phyloP scores from a whole-genome alignment of 768 basidiomycete species.

The Omphalotus guepiniiformis region DNA sequence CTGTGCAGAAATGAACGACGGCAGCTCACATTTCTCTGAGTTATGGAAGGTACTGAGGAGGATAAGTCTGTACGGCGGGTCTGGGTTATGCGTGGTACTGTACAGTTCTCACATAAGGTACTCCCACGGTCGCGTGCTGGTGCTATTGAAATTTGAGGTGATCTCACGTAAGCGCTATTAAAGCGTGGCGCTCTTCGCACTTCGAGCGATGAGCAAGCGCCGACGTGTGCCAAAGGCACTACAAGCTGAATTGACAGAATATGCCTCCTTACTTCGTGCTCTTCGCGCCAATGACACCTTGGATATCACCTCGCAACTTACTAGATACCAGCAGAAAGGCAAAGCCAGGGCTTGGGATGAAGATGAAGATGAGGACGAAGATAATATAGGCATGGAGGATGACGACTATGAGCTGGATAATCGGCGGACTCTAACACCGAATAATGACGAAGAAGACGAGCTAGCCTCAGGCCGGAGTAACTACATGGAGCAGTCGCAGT shows the following conservation, averaged over 20 bases:
- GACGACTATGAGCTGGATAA: no score
- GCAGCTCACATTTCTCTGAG: no score
- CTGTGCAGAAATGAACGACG: no score
- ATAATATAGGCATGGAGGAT: constrained; percentile 5
- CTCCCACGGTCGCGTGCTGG: constrained; percentile 7
- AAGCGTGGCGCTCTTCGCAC: no score
- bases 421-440: no score
- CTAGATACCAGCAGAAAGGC: constrained; percentile 22
- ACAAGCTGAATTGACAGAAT: constrained; percentile 64
- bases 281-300: constrained; percentile 54
- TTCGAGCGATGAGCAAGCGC: constrained; percentile 25
- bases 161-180: constrained; percentile 25
- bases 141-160: constrained; percentile 39
- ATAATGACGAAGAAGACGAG: constrained; percentile 11
- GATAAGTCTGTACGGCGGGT: no score
- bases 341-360: constrained; percentile 19
- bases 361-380: constrained; percentile 22
- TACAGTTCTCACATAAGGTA: constrained; percentile 3
- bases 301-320: constrained; percentile 54
- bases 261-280: constrained; percentile 60
- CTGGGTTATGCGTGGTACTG: no score
- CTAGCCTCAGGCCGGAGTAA: background rate
- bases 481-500: background rate
- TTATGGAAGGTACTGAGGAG: no score
- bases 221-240: constrained; percentile 46